Base-by-base conservation (phyloP, 2,329 filamentous ascomycete genomes). In the Cladosporium sp. region DNA sequence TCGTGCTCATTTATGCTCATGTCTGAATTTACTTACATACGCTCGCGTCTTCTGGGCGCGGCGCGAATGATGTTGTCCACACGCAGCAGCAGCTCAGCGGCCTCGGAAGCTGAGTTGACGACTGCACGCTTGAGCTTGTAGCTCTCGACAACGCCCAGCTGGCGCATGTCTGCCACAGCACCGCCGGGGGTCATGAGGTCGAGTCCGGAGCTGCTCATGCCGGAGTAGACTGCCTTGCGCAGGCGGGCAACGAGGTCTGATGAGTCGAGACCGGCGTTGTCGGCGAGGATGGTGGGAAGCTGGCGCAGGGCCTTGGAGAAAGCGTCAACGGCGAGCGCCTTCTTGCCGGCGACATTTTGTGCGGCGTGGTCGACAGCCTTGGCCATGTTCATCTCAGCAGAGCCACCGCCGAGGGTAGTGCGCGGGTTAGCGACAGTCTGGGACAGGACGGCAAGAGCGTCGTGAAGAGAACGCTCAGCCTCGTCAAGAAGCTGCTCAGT, bases 61-160 rank as follows among this genome's bases (percentile, higher is more conserved):
- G 89, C 88, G 55, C 92, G 85, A 68, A 98, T 97, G 69, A 98
- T 98, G 71, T 97, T 93, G 74, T 98, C 93, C 46, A 98, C 93
- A 67, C 93, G 82, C 58, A 98, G 77, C 56, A 98, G 79, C 57
- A 97, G 77, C 87, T 98, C 93, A 58, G 93, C 91, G 55, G 93
- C 93, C 73, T 98, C 93, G 52, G 89, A 94, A 18, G 93, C 93
- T 54, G 90, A 95, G 47, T 87, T 94, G 45, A 98, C 93, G 49
- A 98, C 93, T n/a, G 93, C 93, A 68, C 83, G 86, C 82, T 98
- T 98, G 68, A 98, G 75, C 79, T 98, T 98, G 78, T 96, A 97
- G 70, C 89, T 95, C 75, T 98, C 93, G 59, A 98, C 86, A 22
- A 98, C 91, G 38, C 93, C 93, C 41, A 95, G 69, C 62, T 98